phyloP scores from a whole-genome alignment of 768 basidiomycete genomes.

The Chalciporus chontae region DNA sequence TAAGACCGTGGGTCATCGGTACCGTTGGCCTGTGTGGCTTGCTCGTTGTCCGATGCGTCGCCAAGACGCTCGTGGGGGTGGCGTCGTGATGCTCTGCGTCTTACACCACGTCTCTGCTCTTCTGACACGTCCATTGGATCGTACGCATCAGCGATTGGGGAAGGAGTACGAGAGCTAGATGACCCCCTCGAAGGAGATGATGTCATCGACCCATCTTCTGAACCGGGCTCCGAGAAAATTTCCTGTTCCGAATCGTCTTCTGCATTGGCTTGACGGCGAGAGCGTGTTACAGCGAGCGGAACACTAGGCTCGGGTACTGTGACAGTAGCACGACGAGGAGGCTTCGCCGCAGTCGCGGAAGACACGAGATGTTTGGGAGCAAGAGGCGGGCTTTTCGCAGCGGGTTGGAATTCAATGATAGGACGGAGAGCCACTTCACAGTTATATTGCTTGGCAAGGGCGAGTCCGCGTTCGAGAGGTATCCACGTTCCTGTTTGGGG shows the following conservation, averaged over 20 bases:
- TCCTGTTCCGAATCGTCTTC: constrained; percentile 64
- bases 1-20: constrained; percentile 63
- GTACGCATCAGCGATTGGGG: constrained; percentile 61
- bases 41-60: constrained; percentile 44
- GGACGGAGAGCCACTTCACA: constrained; percentile 84
- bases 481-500: constrained; percentile 87
- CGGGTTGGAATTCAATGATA: constrained; percentile 91
- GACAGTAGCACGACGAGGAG: constrained; percentile 24
- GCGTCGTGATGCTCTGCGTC: constrained; percentile 48
- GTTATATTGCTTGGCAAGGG: constrained; percentile 87
- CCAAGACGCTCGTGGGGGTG: constrained; percentile 44
- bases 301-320: constrained; percentile 15
- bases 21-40: constrained; percentile 39
- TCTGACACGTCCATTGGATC: constrained; percentile 25
- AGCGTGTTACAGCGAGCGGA: constrained; percentile 47
- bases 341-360: constrained; percentile 41
- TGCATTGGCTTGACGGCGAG: constrained; percentile 47
- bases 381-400: constrained; percentile 85
- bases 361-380: constrained; percentile 96
- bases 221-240: constrained; percentile 62
- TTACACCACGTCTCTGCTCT: constrained; percentile 34
- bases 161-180: constrained; percentile 91
- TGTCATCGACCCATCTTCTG: constrained; percentile 88
- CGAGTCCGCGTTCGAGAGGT: constrained; percentile 85
- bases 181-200: constrained; percentile 85